Base-by-base conservation (phyloP, 2,329 filamentous ascomycete species). In the Monosporascus sp. region DNA sequence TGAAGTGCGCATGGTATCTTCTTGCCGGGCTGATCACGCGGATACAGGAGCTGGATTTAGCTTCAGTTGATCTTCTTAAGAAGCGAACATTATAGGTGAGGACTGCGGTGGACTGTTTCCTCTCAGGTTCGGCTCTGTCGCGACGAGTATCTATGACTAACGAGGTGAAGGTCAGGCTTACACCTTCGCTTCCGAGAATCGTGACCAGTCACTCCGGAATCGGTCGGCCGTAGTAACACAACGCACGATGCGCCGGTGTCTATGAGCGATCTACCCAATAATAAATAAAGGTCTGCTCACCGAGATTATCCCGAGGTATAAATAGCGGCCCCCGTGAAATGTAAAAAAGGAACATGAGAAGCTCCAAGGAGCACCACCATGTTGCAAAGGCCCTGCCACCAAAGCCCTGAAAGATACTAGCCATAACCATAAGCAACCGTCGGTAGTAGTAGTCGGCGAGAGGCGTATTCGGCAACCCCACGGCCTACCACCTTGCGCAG, bases 391-490 rank as follows among this genome's bases (percentile, higher is more conserved):
- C 6, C 3, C 24, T 5, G 24, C 24, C 6, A 24, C 5, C 24
- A 24, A 24, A 24, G 24, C 24, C 24, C 24, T 24, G 24, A 22
- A 24, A 24, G 24, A 24, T 24, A 7, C 24, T 24, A 24, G 37
- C 37, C 20, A 15, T 20, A 51, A 48, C 31, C 15, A 58, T 53
- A 46, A 45, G 35, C 14, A 53, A 37, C 55, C 56, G 69, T 65
- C 63, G 66, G 60, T 69, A 35, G 63, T 65, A 31, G 63, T 64
- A 37, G 55, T 64, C 7, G 62, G 62, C 37, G 63, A n/a, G 58
- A 3, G 66, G 65, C 17, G 60, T 62, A 49, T 71, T 73, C 37
- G 70, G 71, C 3, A 65, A 70, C 4, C 67, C 68, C 18, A 72
- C 70, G 2, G 70, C 66, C 3, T 59, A 65, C 37, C 63, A 70